Percentiles rank a stretch among this genome's conserved stretches.
Conservation (phyloP, 306 rosid species). For the Argentina anserina region DNA sequence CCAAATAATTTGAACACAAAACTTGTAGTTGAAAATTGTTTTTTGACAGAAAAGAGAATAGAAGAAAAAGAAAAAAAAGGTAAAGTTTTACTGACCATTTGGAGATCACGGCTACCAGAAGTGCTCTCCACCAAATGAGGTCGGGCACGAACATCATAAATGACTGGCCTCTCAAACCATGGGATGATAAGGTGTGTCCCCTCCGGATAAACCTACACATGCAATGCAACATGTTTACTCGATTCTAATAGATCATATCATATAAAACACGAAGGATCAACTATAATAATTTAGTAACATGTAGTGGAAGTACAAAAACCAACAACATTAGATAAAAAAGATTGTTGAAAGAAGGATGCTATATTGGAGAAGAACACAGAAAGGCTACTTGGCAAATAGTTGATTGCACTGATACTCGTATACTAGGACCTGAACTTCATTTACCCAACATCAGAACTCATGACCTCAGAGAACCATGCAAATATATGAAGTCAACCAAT, state of each 20-base stretch:
- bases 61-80: not conserved
- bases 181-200: slow-evolving; percentile 82
- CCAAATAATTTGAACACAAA: not conserved
- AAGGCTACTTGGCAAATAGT: not conserved
- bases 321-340: not conserved
- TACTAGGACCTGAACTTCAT: too few relatives aligned
- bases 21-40: not conserved
- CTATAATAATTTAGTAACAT: not conserved
- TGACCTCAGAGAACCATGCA: too few relatives aligned
- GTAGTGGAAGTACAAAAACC: not conserved
- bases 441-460: too few relatives aligned
- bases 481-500: too few relatives aligned
- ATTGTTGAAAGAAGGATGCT: not conserved
- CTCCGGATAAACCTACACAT: slow-evolving; percentile 84
- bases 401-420: too few relatives aligned
- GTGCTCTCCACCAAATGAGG: slow-evolving; percentile 92
- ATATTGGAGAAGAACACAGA: not conserved
- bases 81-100: slow-evolving; percentile 50
- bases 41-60: not conserved
- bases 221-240: slow-evolving; percentile 13
- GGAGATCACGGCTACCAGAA: slow-evolving; percentile 94
- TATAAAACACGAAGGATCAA: too few relatives aligned
- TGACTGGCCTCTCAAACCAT: slow-evolving; percentile 93
- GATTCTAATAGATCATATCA: not conserved
- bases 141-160: slow-evolving; percentile 90